These are phyloP conservation scores for Cardamine chenopodiifolia DNA, from an alignment of 345 rosid species.

Conservation along the genomic window DNA sequence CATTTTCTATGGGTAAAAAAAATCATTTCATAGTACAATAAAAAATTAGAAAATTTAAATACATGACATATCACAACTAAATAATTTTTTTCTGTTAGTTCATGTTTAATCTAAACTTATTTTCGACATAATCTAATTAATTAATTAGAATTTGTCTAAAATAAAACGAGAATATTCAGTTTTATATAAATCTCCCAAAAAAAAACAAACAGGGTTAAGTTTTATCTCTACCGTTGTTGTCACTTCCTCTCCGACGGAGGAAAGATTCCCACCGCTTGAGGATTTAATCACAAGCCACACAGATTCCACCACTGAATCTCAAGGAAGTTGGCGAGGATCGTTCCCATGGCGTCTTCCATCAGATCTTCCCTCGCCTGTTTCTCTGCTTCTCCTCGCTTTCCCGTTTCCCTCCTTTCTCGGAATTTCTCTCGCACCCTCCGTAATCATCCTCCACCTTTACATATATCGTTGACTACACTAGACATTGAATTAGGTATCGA, in stretches of 20 bases:
- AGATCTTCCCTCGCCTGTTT: slow-evolving; percentile 67
- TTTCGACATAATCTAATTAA: background rate
- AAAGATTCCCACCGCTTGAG: slow-evolving; percentile 16
- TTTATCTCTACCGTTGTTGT: slow-evolving; percentile 32
- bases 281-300: background rate
- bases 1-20: too few relatives aligned
- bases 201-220: too few relatives aligned
- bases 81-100: too few relatives aligned
- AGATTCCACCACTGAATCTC: too few relatives aligned
- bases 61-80: too few relatives aligned
- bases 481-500: background rate
- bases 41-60: too few relatives aligned
- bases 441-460: slow-evolving; percentile 26
- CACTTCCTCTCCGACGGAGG: slow-evolving; percentile 28
- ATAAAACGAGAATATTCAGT: background rate
- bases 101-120: background rate
- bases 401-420: slow-evolving; percentile 40
- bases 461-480: background rate
- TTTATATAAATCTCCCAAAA: background rate
- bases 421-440: slow-evolving; percentile 52
- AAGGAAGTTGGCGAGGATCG: slow-evolving; percentile 59
- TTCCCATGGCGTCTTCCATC: slow-evolving; percentile 81
- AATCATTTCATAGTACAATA: too few relatives aligned
- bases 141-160: background rate
- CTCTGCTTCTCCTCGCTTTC: slow-evolving; percentile 49